These are phyloP conservation scores for Hymenoscyphus fraxineus DNA, from an alignment of 2,329 filamentous ascomycete species.

Conservation along the genomic window DNA sequence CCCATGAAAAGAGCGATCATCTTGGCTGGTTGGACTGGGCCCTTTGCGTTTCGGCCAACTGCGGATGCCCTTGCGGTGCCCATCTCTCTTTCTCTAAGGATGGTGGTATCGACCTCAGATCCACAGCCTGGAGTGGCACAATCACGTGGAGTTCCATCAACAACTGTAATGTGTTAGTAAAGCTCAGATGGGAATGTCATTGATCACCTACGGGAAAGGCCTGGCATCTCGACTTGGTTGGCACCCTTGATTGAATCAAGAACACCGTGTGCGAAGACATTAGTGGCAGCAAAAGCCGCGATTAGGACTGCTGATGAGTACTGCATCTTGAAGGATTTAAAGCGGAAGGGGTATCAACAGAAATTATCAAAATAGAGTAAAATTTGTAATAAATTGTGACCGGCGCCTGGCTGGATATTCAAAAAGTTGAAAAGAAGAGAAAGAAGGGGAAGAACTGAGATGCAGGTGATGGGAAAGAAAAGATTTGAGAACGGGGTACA, in stretches of 20 bases:
- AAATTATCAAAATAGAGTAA: slow-evolving; percentile 17
- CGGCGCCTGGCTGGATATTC: slow-evolving; percentile 28
- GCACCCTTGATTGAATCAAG: slow-evolving; percentile 52
- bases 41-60: slow-evolving; percentile 57
- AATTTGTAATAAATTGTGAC: slow-evolving; percentile 23
- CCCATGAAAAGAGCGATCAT: slow-evolving; percentile 61
- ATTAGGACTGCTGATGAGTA: slow-evolving; percentile 42
- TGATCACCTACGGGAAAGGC: slow-evolving; percentile 47
- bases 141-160: slow-evolving; percentile 65
- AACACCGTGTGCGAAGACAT: slow-evolving; percentile 53
- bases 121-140: slow-evolving; percentile 59
- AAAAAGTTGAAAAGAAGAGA: slow-evolving; percentile 22
- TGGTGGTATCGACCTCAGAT: slow-evolving; percentile 64
- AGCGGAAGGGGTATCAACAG: slow-evolving; percentile 13
- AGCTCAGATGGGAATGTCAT: neutral
- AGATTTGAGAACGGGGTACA: slow-evolving; percentile 20
- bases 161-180: slow-evolving; percentile 40
- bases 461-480: slow-evolving; percentile 29
- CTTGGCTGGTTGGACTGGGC: slow-evolving; percentile 53
- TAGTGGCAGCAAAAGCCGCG: slow-evolving; percentile 40
- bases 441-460: slow-evolving; percentile 25
- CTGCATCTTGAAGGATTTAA: slow-evolving; percentile 38
- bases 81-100: slow-evolving; percentile 61
- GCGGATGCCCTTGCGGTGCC: slow-evolving; percentile 50
- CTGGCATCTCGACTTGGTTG: slow-evolving; percentile 59